phyloP scores from a whole-genome alignment of 2,329 filamentous ascomycete species.

The Ophiostoma piceae region DNA sequence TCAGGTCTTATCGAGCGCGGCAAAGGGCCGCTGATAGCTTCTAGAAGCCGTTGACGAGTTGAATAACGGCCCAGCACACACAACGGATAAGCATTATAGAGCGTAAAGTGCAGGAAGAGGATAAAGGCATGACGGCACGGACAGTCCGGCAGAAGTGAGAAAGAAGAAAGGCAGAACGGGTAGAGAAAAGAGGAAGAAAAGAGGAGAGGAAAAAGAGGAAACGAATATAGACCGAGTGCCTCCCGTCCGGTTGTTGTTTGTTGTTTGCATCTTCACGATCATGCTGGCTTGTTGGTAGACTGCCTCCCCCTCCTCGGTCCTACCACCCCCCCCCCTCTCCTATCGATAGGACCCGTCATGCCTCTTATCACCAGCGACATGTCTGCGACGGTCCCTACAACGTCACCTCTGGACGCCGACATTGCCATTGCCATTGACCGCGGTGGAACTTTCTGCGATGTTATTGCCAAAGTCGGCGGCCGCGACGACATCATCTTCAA shows the following conservation, averaged over 20 bases:
- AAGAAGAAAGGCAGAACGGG: not conserved
- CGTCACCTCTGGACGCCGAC: not conserved
- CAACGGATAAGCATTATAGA: not conserved
- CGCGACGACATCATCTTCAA: slow-evolving; percentile 46
- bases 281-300: slow-evolving; percentile 2
- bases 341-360: not conserved
- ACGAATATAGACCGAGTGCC: not conserved
- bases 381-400: not conserved
- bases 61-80: not conserved
- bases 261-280: not conserved
- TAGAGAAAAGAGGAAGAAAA: not conserved
- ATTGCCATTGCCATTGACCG: slow-evolving; percentile 23
- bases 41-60: not conserved
- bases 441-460: slow-evolving; percentile 27
- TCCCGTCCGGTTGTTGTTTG: not conserved
- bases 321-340: not conserved
- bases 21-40: slow-evolving; percentile 2
- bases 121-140: slow-evolving; percentile 7
- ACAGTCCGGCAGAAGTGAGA: not conserved
- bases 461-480: slow-evolving; percentile 32
- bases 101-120: not conserved
- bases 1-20: not conserved
- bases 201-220: not conserved
- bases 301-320: not conserved
- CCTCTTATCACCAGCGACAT: slow-evolving; percentile 10